phyloP scores from a whole-genome alignment of 1,284 basidiomycete species.

The Coniferiporia sulphurascens region DNA sequence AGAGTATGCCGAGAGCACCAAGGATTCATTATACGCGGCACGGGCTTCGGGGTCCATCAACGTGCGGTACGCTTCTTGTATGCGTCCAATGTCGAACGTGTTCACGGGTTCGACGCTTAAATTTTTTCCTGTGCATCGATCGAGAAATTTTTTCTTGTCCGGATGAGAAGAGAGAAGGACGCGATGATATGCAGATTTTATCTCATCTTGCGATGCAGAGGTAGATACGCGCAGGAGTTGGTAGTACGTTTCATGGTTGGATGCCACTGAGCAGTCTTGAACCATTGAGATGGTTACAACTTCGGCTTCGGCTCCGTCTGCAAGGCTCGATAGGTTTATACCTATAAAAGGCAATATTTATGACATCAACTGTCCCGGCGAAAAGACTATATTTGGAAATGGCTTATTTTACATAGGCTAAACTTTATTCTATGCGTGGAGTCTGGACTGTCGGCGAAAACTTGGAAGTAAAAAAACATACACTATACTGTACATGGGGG shows the following conservation, averaged over 20 bases:
- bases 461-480: too few species aligned
- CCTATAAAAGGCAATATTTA: too few species aligned
- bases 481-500: too few species aligned
- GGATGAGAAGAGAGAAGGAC: conserved; percentile 61
- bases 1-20: conserved; percentile 15
- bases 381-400: too few species aligned
- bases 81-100: conserved; percentile 17
- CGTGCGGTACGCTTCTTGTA: conserved; percentile 24
- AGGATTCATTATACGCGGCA: conserved; percentile 42
- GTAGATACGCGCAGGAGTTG: conserved; percentile 30
- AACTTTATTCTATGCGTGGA: too few species aligned
- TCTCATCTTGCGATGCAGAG: conserved; percentile 35
- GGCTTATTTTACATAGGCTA: too few species aligned
- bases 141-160: conserved; percentile 44
- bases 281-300: too few species aligned
- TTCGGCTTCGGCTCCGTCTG: too few species aligned
- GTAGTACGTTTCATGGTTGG: conserved; percentile 23
- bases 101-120: neutral
- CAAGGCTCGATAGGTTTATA: too few species aligned
- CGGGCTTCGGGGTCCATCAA: conserved; percentile 36
- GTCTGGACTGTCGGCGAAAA: too few species aligned
- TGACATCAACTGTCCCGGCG: too few species aligned
- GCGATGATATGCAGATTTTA: conserved; percentile 69
- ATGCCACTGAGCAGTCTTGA: too few species aligned
- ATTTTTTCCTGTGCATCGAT: neutral